These are phyloP conservation scores for Exophiala alcalophila DNA, from an alignment of 2,329 filamentous ascomycete genomes.

Conservation along the genomic window DNA sequence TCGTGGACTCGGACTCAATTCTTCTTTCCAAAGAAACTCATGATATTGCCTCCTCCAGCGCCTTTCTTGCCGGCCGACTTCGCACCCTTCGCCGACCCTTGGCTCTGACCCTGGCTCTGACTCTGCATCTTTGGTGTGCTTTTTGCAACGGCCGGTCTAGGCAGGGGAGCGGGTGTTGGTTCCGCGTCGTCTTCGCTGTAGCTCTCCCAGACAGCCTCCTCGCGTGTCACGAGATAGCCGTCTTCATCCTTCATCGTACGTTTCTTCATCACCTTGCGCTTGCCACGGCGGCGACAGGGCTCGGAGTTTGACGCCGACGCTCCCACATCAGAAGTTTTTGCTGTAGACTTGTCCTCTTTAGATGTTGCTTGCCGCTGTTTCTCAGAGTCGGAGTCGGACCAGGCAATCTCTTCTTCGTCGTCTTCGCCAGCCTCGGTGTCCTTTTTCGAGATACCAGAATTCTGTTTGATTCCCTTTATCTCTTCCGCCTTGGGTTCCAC, in stretches of 20 bases:
- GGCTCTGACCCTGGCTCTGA: conserved; percentile 45
- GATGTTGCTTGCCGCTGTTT: conserved; percentile 35
- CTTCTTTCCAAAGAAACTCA: conserved; percentile 89
- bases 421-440: conserved; percentile 46
- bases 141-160: conserved; percentile 38
- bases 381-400: conserved; percentile 28
- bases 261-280: conserved; percentile 80
- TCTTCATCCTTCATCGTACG: conserved; percentile 82
- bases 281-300: conserved; percentile 66
- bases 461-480: conserved; percentile 13
- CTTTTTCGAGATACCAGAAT: conserved; percentile 15
- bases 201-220: conserved; percentile 83
- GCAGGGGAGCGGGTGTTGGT: conserved; percentile 39
- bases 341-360: conserved; percentile 37
- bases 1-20: too few species aligned
- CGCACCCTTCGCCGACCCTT: conserved; percentile 25
- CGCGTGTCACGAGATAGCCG: conserved; percentile 84
- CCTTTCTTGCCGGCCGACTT: conserved; percentile 40
- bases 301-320: not conserved
- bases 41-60: conserved; percentile 73
- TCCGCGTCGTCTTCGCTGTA: conserved; percentile 85
- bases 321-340: too few species aligned
- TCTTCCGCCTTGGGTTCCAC: conserved; percentile 31
- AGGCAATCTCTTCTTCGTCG: conserved; percentile 53
- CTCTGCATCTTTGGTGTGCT: conserved; percentile 52